Evolutionary conservation across 2,329 filamentous ascomycete species (phyloP), one percentile per base, ranked within the genome.

Genomic region (Penicillium sp.): DNA sequence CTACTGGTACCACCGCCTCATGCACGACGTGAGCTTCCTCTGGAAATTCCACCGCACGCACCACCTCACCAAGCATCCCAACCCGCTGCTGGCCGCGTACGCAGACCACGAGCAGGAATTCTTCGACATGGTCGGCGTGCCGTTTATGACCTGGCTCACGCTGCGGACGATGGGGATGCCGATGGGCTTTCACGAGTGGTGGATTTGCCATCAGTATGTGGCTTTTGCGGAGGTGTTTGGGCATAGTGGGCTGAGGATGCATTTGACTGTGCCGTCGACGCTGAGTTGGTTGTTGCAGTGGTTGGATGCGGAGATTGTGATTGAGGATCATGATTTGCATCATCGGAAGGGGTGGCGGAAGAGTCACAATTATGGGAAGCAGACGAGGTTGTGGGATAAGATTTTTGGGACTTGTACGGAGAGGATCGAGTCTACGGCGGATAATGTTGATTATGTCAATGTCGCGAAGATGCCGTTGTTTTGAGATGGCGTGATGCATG

Each of bases 141-240:
- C 79, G 0, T 56, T 79, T 17, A 63, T 79, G 55, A 73, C 78
- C 0, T 80, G 73, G 55, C 64, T 68, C 25, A 75, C 71, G 5
- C 52, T 81, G 4, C 74, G 70, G 47, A 34, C 68, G 0, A 66
- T 76, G 34, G 77, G 78, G 0, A 43, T 81, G 3, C 78, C 78
- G 1, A 76, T 81, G 75, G 77, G 76, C 0, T 81, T 81, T 63
- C 80, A 81, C 49, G 78, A 81, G 31, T 79, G 76, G 77, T 82
- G 78, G 78, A 62, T 81, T 5, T 81, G 79, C 61, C 76, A 80
- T 52, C 68, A 79, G 57, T 81, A 79, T 50, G 69, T 81, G 41
- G 72, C 77, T 2, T 81, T 81, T 42, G 60, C 65, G 0, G 67
- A 69, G 42, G 67, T 69, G 0, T 64, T 67, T 37, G 67, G 65